Base-by-base conservation (phyloP, 176 grass and related monocot species). In the barley (Hordeum vulgare) region DNA sequence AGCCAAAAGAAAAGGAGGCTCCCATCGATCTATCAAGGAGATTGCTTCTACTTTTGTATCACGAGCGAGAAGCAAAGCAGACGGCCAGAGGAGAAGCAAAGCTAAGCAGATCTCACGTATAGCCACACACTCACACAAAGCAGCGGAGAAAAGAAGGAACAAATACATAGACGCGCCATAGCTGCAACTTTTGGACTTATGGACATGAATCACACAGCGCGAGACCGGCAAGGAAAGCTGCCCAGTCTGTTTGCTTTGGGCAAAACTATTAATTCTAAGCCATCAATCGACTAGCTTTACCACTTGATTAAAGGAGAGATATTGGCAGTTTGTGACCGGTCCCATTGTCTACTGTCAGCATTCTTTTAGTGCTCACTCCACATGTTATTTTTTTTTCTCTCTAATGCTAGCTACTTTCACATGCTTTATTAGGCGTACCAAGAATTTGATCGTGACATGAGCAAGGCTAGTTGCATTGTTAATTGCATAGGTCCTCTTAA, bases 391-490 rank as follows among this genome's bases (percentile, higher is more conserved):
- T 34, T 61, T 34, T 61, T 72, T 54, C 66, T 77, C 20, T 64
- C 24, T 42, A n/a, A 76, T 20, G 47, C 51, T 54, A 21, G 24
- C 83, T 79, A 71, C 13, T 66, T 79, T 83, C 84, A 29, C 15
- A 39, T 31, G 64, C 66, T 90, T 90, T 41, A 20, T 20, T 54
- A 3, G 15, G 33, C 54, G 21, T 73, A 13, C 21, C 20, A 42
- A 81, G 78, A 41, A 23, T 13, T 20, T 81, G 70, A 82, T 44
- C 28, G n/a, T 37, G 79, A 68, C 58, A 79, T 61, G 27, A 44
- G 60, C 18, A 39, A 39, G 34, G 65, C 33, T 37, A 36, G 8
- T 51, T 18, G 14, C 45, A 49, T 15, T 49, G 45, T 6, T 49
- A 49, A 17, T 33, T 67, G 33, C 18, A n/a, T 1, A 31, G 29